phyloP scores from a whole-genome alignment of 495 filamentous ascomycete species.

The Podospora pseudoanserina region DNA sequence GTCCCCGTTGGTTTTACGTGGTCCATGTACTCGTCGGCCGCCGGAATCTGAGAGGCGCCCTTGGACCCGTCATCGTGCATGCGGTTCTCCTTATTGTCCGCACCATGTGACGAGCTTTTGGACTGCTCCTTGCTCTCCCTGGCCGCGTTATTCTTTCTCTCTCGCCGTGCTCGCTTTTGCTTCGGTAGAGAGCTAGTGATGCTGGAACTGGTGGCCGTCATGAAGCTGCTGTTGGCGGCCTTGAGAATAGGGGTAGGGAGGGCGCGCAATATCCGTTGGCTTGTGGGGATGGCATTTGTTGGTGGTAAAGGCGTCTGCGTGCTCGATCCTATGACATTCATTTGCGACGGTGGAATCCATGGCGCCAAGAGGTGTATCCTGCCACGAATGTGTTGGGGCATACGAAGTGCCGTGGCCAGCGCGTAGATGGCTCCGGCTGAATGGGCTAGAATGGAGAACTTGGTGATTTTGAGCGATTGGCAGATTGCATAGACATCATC shows the following conservation, averaged over 20 bases:
- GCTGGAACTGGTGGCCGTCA: conserved; percentile 85
- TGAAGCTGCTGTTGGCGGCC: conserved; percentile 91
- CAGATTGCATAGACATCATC: conserved; percentile 97
- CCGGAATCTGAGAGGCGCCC: conserved; percentile 18
- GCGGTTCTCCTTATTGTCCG: conserved; percentile 45
- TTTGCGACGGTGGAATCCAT: conserved; percentile 98
- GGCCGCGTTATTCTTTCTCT: conserved; percentile 40
- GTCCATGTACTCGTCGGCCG: conserved; percentile 39
- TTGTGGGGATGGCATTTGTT: conserved; percentile 80
- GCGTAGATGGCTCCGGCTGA: conserved; percentile 97
- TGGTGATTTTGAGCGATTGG: conserved; percentile 85
- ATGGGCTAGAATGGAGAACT: conserved; percentile 97
- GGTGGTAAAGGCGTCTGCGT: conserved; percentile 66
- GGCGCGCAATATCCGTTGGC: conserved; percentile 84
- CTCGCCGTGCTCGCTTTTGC: conserved; percentile 55
- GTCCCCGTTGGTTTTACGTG: conserved; percentile 32
- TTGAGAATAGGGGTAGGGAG: conserved; percentile 89
- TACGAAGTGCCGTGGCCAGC: conserved; percentile 88
- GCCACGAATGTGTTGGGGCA: conserved; percentile 93
- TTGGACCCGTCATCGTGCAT: conserved; percentile 13
- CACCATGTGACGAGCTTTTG: conserved; percentile 31
- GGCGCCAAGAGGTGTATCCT: conserved; percentile 93
- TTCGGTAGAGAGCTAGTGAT: conserved; percentile 75
- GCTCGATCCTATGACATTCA: conserved; percentile 70
- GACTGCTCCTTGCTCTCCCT: conserved; percentile 27